Evolutionary conservation across 1,284 basidiomycete genomes (phyloP).

Genomic region (Sanghuangporus sanghuang): DNA sequence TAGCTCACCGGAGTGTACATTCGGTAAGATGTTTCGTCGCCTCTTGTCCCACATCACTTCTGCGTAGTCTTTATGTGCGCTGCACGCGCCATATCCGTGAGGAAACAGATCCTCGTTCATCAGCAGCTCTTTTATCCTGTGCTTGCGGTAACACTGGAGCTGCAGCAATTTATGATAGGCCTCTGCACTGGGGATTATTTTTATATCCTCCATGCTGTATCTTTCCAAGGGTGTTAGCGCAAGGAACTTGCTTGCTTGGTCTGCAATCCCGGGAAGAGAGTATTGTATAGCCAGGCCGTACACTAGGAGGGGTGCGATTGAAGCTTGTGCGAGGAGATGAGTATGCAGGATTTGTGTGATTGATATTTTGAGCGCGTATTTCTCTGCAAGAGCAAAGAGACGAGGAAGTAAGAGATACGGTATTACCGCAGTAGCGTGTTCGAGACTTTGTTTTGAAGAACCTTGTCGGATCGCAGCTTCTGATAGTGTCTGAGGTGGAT

Average conservation of each 20-base stretch:
- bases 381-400: constrained; percentile 53
- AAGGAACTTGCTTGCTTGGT: constrained; percentile 50
- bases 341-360: constrained; percentile 36
- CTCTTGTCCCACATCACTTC: constrained; percentile 44
- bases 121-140: constrained; percentile 43
- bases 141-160: constrained; percentile 49
- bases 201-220: constrained; percentile 48
- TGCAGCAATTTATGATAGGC: constrained; percentile 56
- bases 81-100: constrained; percentile 59
- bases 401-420: constrained; percentile 55
- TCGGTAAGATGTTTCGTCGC: constrained; percentile 32
- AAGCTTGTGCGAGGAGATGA: constrained; percentile 53
- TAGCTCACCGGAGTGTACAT: constrained; percentile 47
- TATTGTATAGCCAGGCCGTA: constrained; percentile 47
- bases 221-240: constrained; percentile 43
- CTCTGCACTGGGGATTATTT: constrained; percentile 44
- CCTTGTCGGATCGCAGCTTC: constrained; percentile 31
- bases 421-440: constrained; percentile 30
- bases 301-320: constrained; percentile 45
- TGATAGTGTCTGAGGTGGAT: constrained; percentile 34
- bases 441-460: background rate
- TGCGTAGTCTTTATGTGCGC: constrained; percentile 40
- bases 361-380: constrained; percentile 48
- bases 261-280: constrained; percentile 40
- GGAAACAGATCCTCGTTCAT: constrained; percentile 59